phyloP scores from a whole-genome alignment of 371 early-diverging fungal species.

The Phascolomyces articulosus region DNA sequence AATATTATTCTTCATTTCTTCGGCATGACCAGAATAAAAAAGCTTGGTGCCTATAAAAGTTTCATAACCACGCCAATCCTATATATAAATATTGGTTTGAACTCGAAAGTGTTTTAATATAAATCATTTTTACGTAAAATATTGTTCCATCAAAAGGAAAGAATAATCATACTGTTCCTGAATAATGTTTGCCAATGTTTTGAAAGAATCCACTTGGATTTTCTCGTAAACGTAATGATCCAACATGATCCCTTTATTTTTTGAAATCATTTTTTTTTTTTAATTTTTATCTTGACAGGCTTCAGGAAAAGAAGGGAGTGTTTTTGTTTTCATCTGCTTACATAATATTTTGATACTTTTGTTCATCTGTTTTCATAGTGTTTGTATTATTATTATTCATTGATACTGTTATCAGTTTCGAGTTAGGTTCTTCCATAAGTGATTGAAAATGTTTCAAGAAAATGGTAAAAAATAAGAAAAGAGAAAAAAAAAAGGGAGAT shows the following conservation, averaged over 20 bases:
- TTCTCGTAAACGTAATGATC: slow-evolving; percentile 65
- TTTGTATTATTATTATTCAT: too few relatives aligned
- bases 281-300: too few relatives aligned
- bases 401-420: too few relatives aligned
- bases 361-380: not conserved
- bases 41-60: slow-evolving; percentile 76
- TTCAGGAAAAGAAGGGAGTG: too few relatives aligned
- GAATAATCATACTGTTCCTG: slow-evolving; percentile 61
- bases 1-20: slow-evolving; percentile 62
- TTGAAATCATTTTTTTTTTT: too few relatives aligned
- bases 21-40: slow-evolving; percentile 68
- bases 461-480: too few relatives aligned
- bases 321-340: too few relatives aligned
- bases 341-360: slow-evolving; percentile 11
- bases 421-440: too few relatives aligned
- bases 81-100: not conserved
- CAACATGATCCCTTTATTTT: slow-evolving; percentile 48
- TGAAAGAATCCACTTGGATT: slow-evolving; percentile 75
- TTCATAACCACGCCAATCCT: slow-evolving; percentile 84
- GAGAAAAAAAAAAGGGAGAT: too few relatives aligned
- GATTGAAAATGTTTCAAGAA: too few relatives aligned
- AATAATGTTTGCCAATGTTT: slow-evolving; percentile 66
- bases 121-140: too few relatives aligned
- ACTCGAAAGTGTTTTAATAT: too few relatives aligned
- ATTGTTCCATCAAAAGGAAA: not conserved